These are phyloP conservation scores for Globisporangium parvum DNA, from an alignment of 352 stramenopile genomes.

Conservation along the genomic window DNA sequence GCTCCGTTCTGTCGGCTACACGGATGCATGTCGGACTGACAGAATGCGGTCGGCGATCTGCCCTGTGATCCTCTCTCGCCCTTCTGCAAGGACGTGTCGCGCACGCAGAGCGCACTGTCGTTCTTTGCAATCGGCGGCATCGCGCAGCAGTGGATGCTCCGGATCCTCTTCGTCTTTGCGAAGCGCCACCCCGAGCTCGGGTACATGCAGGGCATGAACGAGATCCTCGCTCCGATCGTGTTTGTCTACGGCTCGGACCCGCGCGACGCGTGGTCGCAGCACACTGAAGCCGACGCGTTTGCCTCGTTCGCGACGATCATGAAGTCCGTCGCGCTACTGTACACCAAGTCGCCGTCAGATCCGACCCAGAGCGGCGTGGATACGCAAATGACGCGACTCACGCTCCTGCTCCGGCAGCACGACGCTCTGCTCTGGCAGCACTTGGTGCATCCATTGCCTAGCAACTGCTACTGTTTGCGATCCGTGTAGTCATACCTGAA, in stretches of 20 bases:
- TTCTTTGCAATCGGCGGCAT: conserved; percentile 46
- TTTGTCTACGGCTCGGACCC: conserved; percentile 65
- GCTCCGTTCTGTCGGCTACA: neutral
- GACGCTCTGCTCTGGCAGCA: conserved; percentile 61
- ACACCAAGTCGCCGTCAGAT: conserved; percentile 30
- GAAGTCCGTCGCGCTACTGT: conserved; percentile 38
- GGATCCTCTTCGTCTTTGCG: conserved; percentile 70
- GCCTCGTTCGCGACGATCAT: conserved; percentile 46
- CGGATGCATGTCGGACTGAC: neutral
- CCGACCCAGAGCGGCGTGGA: conserved; percentile 48
- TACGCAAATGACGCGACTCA: conserved; percentile 47
- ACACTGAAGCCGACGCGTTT: conserved; percentile 54
- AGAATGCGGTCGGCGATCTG: too few relatives aligned
- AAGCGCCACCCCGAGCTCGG: conserved; percentile 75
- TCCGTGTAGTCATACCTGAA: neutral
- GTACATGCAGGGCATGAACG: conserved; percentile 96
- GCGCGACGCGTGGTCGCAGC: conserved; percentile 17
- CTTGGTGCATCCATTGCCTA: conserved; percentile 24
- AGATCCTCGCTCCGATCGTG: conserved; percentile 87
- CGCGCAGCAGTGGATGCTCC: conserved; percentile 60
- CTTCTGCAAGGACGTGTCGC: conserved; percentile 38
- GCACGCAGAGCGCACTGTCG: conserved; percentile 42
- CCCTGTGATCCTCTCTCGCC: neutral
- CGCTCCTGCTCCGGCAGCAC: conserved; percentile 47
- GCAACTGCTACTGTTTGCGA: neutral